These are phyloP conservation scores for Limtongia smithiae DNA, from an alignment of 805 yeast species.

Conservation along the genomic window DNA sequence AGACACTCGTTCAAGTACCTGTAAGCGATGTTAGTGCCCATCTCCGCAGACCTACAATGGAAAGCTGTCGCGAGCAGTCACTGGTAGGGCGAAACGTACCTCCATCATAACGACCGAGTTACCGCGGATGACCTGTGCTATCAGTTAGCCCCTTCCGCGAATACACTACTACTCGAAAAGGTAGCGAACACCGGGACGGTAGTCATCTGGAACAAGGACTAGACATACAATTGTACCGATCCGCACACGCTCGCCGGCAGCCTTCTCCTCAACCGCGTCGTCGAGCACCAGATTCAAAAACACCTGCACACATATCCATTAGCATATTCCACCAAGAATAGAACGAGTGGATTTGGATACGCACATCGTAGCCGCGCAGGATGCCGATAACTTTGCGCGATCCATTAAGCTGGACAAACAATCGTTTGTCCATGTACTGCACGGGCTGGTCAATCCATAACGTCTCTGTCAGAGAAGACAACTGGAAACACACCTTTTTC, in stretches of 20 bases:
- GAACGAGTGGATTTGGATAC: conserved; percentile 30
- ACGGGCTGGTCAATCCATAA: no score
- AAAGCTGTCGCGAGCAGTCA: no score
- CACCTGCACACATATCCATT: conserved; percentile 36
- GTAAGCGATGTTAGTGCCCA: no score
- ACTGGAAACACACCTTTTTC: conserved; percentile 23
- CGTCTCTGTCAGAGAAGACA: neutral
- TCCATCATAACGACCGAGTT: conserved; percentile 73
- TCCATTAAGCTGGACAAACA: conserved; percentile 74
- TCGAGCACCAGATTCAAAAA: conserved; percentile 69
- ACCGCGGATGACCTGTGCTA: conserved; percentile 56
- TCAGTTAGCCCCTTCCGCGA: conserved; percentile 13
- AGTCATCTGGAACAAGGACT: conserved; percentile 8
- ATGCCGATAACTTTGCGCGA: conserved; percentile 74
- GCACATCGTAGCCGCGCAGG: conserved; percentile 76
- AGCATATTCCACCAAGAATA: conserved; percentile 3
- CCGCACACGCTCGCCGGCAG: conserved; percentile 48
- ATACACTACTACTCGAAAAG: neutral
- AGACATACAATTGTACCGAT: conserved; percentile 60
- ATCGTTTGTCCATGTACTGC: conserved; percentile 73
- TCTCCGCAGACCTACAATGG: no score
- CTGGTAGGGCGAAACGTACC: no score
- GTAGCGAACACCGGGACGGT: neutral
- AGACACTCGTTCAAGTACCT: no score
- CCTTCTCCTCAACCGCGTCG: conserved; percentile 61